A percentile compares a stretch with the other conserved stretches of the same genome.
phyloP scores from a whole-genome alignment of 345 rosid genomes.

The Trapa bicornis region DNA sequence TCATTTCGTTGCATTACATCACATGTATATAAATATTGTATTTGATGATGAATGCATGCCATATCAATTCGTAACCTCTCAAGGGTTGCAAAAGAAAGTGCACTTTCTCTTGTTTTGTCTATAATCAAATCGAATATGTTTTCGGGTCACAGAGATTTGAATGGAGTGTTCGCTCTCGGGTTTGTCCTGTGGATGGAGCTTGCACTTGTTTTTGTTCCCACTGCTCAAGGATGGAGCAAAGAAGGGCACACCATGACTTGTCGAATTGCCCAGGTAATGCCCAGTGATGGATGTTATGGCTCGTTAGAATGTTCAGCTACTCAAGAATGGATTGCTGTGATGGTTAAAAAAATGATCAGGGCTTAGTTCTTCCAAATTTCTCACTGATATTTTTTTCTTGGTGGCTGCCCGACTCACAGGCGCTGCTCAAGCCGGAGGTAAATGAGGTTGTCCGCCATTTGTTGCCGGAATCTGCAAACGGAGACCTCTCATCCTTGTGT shows the following conservation, averaged over 20 bases:
- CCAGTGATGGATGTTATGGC: no score
- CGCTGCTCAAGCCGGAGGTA: constrained; percentile 58
- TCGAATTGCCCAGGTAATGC: constrained; percentile 69
- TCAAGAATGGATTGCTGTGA: neutral
- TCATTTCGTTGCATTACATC: neutral
- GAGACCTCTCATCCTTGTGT: constrained; percentile 54
- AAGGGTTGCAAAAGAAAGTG: constrained; percentile 6
- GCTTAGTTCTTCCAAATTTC: no score
- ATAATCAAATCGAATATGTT: constrained; percentile 13
- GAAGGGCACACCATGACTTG: constrained; percentile 88
- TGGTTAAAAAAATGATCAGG: no score
- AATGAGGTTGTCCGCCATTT: constrained; percentile 46
- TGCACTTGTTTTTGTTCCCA: constrained; percentile 24
- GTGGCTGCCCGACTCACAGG: constrained; percentile 16
- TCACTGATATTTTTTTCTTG: constrained; percentile 1
- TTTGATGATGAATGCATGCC: constrained; percentile 2
- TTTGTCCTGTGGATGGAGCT: constrained; percentile 19
- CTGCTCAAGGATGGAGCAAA: constrained; percentile 66
- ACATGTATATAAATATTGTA: constrained; percentile 7
- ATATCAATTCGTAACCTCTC: constrained; percentile 8
- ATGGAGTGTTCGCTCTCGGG: constrained; percentile 13
- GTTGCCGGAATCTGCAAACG: constrained; percentile 36
- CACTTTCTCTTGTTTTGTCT: constrained; percentile 4
- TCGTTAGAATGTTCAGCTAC: neutral
- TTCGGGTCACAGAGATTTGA: neutral